Base-by-base conservation (phyloP, 2,329 filamentous ascomycete species). In the Elsinoe arachidis region DNA sequence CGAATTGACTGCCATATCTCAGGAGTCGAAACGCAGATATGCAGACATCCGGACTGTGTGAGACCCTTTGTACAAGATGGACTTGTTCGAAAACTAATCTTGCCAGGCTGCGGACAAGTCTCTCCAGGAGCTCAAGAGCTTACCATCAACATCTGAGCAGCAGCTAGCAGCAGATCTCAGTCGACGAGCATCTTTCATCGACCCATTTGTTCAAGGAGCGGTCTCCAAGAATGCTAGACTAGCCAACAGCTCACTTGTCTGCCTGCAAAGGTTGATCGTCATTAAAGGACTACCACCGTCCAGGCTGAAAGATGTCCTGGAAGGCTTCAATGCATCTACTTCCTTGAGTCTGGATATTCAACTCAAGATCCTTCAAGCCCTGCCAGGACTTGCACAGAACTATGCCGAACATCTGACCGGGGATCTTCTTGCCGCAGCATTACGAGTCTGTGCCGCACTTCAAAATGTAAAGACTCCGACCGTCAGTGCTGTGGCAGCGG, bases 21-120 rank as follows among this genome's bases (percentile, higher is more conserved):
- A 95, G 73, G 93, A 99, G 77, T 93, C 91, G 70, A 97, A 95
- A 74, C 83, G 92, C 67, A 97, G 95, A 74, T 87, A 96, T 72
- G 83, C 87, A 64, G 93, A 97, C 67, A 79, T 99, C 55, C 84
- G 88, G 76, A 88, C 87, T 80, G 87, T 86, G 74, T 66, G 80
- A 55, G 46, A 41, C 49, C 49, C 72, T 58, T 46, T 46, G 41
- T 7, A 47, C 14, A 19, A 35, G 34, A 38, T 2, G 12, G 33
- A 14, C 44, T 44, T 7, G 59, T 34, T 15, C 57, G 47, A 14
- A 39, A 23, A 35, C 37, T 62, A 61, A 60, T 63, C 63, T 62
- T 63, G 58, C 55, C 60, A 51, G 64, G 90, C 93, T 53, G 90
- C 93, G 26, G 93, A 99, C 69, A 95, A 91, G 73, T 95, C 93